A percentile compares a stretch with the other conserved stretches of the same genome.
phyloP scores from a whole-genome alignment of 306 rosid species.

The Acmispon strigosus region DNA sequence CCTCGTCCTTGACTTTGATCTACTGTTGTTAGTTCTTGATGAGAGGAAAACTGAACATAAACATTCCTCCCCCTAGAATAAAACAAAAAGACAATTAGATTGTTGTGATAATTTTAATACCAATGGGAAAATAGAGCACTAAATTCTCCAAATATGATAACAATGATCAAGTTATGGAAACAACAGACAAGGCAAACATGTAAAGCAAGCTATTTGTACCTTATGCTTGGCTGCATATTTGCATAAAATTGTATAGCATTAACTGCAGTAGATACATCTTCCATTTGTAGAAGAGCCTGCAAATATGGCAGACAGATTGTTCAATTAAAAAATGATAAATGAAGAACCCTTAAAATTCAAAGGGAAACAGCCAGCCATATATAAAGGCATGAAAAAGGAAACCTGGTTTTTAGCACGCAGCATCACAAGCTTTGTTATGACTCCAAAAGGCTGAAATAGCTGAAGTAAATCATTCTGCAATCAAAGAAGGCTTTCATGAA shows the following conservation, averaged over 20 bases:
- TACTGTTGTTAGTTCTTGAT: slow-evolving; percentile 80
- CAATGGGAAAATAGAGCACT: not conserved
- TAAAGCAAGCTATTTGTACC: slow-evolving; percentile 37
- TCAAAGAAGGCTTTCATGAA: not conserved
- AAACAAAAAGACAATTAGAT: slow-evolving; percentile 4
- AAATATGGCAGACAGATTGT: not conserved
- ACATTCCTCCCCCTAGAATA: slow-evolving; percentile 80
- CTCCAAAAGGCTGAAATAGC: slow-evolving; percentile 90
- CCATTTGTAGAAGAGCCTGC: slow-evolving; percentile 93
- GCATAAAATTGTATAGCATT: slow-evolving; percentile 73
- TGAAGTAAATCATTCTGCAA: slow-evolving; percentile 81
- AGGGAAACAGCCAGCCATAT: not conserved
- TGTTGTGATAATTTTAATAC: not conserved
- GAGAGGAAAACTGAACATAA: slow-evolving; percentile 86
- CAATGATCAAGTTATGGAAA: slow-evolving; percentile 13
- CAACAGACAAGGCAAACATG: not conserved
- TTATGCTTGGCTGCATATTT: slow-evolving; percentile 70
- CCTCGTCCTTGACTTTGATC: slow-evolving; percentile 93
- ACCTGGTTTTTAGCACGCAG: slow-evolving; percentile 97
- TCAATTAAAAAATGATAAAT: not conserved
- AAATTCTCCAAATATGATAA: not conserved
- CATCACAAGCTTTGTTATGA: slow-evolving; percentile 92
- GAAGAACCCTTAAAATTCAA: not conserved
- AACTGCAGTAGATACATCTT: slow-evolving; percentile 78
- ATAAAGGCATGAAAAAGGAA: not conserved